Conservation (phyloP, 768 basidiomycete species). For the Russula lepida region DNA sequence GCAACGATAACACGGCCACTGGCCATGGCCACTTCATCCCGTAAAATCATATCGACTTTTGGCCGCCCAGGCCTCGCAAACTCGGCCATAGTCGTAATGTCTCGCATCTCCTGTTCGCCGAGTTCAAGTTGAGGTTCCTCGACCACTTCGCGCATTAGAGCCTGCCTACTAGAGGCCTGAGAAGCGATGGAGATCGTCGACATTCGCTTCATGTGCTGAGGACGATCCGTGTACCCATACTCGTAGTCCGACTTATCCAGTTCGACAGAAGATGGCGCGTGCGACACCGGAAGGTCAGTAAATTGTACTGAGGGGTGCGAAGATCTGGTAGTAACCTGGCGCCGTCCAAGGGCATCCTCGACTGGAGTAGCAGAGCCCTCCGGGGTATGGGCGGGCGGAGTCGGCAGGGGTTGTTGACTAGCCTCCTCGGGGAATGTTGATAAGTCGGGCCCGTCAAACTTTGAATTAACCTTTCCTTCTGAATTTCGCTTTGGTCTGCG, state of each 20-base stretch:
- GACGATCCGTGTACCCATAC: neutral
- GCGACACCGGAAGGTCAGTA: too few species aligned
- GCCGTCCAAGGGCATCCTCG: neutral
- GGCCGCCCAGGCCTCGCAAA: constrained; percentile 59
- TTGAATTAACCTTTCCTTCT: neutral
- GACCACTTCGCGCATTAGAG: constrained; percentile 24
- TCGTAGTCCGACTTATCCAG: neutral
- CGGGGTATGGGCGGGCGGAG: neutral
- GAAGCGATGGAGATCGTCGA: neutral
- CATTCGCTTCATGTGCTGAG: neutral
- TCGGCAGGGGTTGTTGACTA: neutral
- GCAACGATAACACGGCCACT: constrained; percentile 55
- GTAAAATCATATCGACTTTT: constrained; percentile 49
- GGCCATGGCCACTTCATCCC: constrained; percentile 53
- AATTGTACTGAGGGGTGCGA: neutral
- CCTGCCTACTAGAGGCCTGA: constrained; percentile 23
- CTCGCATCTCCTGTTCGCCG: constrained; percentile 49
- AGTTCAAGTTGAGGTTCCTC: constrained; percentile 38
- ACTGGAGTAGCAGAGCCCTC: neutral
- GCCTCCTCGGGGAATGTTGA: neutral
- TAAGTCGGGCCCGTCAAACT: neutral
- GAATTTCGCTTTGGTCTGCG: neutral
- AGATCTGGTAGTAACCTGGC: neutral
- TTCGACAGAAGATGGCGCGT: neutral
- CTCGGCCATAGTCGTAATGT: constrained; percentile 53